These are phyloP conservation scores for Dalbergia oliveri DNA, from an alignment of 306 rosid genomes.

Conservation along the genomic window DNA sequence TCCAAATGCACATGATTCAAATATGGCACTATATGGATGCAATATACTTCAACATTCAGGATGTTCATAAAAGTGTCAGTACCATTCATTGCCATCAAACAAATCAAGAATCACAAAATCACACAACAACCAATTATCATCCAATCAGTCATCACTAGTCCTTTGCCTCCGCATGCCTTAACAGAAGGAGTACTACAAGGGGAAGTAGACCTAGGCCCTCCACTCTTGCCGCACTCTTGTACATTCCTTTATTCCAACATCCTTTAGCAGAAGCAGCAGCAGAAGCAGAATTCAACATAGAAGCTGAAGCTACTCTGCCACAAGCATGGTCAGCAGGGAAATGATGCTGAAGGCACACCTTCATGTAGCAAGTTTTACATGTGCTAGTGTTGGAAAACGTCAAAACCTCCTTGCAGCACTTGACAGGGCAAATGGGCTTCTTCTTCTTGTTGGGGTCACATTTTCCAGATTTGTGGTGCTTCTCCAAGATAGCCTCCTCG, in stretches of 20 bases:
- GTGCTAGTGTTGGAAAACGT: constrained; percentile 78
- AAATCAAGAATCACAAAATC: constrained; percentile 1
- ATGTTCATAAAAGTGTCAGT: neutral
- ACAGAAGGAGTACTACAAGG: constrained; percentile 61
- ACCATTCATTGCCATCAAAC: constrained; percentile 4
- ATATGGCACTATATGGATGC: neutral
- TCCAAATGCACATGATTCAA: no score
- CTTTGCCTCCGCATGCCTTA: constrained; percentile 52
- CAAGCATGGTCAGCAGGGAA: constrained; percentile 87
- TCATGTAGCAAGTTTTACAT: constrained; percentile 75
- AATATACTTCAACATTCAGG: constrained; percentile 24
- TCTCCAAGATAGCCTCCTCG: constrained; percentile 61
- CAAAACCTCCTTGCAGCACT: constrained; percentile 75
- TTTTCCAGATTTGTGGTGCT: constrained; percentile 64
- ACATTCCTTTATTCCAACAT: constrained; percentile 66
- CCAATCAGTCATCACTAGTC: neutral
- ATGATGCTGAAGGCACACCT: constrained; percentile 87
- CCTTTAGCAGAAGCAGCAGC: neutral
- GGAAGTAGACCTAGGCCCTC: constrained; percentile 52
- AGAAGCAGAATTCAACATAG: neutral
- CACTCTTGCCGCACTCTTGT: constrained; percentile 64
- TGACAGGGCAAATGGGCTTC: constrained; percentile 76
- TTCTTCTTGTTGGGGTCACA: constrained; percentile 85
- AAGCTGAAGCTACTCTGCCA: constrained; percentile 14
- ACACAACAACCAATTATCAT: neutral